Base-by-base conservation (phyloP, 2,329 filamentous ascomycete genomes). In the Fonsecaea erecta region DNA sequence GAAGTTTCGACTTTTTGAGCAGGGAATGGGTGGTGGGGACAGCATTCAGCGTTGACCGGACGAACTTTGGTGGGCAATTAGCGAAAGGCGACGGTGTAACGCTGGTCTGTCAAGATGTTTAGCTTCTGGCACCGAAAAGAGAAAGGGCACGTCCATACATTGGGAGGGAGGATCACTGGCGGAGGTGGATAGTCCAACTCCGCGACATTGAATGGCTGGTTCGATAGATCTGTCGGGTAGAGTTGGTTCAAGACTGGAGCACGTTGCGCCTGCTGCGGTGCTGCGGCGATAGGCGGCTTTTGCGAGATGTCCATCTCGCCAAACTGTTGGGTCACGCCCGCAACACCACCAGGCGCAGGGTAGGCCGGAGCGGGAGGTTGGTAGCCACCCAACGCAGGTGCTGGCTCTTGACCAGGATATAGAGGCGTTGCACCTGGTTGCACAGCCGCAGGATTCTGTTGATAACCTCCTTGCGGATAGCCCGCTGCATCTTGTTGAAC, bases 1-100 rank as follows among this genome's bases (percentile, higher is more conserved):
- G 95, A 64, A 99, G 85, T 78, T 93, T 95, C 62, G 93, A 97
- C 82, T 98, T 98, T 82, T 98, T 99, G 66, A 99, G 85, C 28
- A 98, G 85, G 21, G 91, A 95, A 78, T 96, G 88, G 64, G 92
- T 97, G 24, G 93, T 96, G 2, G 95, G 95, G 51, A 97, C 89
- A 28, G 92, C 92, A 77, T 98, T 98, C 70, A 99, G 81, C 5
- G 95, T 98, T 21, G 95, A 98, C 72, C 95, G 91, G 70, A 98
- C 89, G 77, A 96, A 99, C 83, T 96, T 96, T 26, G 93, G 86
- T 61, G 92, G 88, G 81, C 93, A 97, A 80, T 98, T 99, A 67
- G 95, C 89, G 76, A 91, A 84, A 52, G 92, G 91, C 52, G 95
- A 98, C 64, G 93, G 91, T 24, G 94, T 98, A 62, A 96, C 91